A percentile compares a stretch with the other conserved stretches of the same genome.
These are phyloP conservation scores for Ophiostoma piceae DNA, from an alignment of 2,329 filamentous ascomycete species.

Conservation along the genomic window DNA sequence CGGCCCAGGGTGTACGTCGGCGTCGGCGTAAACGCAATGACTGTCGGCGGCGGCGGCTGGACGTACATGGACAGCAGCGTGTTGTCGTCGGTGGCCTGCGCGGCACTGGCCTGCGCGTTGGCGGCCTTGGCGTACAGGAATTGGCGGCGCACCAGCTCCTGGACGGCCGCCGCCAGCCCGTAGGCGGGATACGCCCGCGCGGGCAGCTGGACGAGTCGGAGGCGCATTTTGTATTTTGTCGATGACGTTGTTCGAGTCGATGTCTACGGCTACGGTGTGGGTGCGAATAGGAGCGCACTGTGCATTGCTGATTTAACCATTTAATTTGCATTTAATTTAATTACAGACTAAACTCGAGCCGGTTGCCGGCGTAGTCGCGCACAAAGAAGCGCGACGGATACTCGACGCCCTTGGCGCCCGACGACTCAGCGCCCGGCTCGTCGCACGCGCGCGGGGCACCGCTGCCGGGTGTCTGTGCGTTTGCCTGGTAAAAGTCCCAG, in stretches of 20 bases:
- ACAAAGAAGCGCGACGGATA: constrained; percentile 60
- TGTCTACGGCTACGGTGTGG: not conserved
- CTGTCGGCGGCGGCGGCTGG: constrained; percentile 55
- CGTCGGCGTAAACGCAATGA: constrained; percentile 76
- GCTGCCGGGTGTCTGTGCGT: constrained; percentile 36
- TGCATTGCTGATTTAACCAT: not conserved
- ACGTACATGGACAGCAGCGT: constrained; percentile 23
- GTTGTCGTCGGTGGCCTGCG: not conserved
- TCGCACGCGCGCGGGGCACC: constrained; percentile 52
- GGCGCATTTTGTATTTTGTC: constrained; percentile 28
- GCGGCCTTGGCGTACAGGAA: constrained; percentile 55
- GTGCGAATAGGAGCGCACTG: not conserved
- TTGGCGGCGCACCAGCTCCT: constrained; percentile 39
- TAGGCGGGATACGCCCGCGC: constrained; percentile 35
- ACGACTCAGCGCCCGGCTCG: constrained; percentile 44
- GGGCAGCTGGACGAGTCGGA: constrained; percentile 39
- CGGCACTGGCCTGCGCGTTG: not conserved
- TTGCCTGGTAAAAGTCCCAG: constrained; percentile 45
- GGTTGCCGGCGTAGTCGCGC: constrained; percentile 51
- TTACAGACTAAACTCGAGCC: constrained; percentile 49
- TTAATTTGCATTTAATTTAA: not conserved
- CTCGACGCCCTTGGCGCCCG: constrained; percentile 48
- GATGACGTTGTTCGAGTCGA: not conserved
- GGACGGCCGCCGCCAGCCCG: constrained; percentile 36
- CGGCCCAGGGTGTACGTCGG: constrained; percentile 89